Evolutionary conservation across 2,329 filamentous ascomycete genomes (phyloP), one percentile per base, ranked within the genome.

Genomic region (Ophiostoma australiae): DNA sequence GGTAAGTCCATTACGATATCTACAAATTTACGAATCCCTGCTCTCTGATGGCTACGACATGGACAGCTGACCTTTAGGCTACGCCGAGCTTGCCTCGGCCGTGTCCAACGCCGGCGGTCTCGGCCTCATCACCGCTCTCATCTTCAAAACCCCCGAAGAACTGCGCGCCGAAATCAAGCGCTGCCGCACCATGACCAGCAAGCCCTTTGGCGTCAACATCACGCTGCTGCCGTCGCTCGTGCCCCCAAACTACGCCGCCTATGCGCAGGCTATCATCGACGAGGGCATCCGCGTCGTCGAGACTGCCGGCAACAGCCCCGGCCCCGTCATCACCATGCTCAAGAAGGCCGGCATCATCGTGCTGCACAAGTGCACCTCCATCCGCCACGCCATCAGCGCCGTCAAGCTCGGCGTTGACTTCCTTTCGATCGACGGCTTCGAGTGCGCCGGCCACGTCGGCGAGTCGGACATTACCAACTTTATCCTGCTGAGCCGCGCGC

Each of bases 311-410:
- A 80, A 80, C 77, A 90, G 85, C 76, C 95, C 95, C 0, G 95
- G 93, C 0, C 93, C 94, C 3, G 90, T 99, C 74, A 98, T 99
- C 80, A 85, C 87, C 78, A 88, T 90, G 83, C 86, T 99, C 70
- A 99, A 98, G 83, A 86, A 86, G 73, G 91, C 90, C 6, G 89
- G 88, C 71, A 87, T 87, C 77, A 94, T 87, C 71, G 89, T 99
- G 76, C 84, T 99, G 71, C 95, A 99, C 87, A 99, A 99, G 83
- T 98, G 95, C 84, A 99, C 95, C 10, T 96, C 93, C 5, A 97
- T 99, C 81, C 85, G 93, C 70, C 95, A 99, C 79, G 95, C 95
- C 27, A 88, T 93, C 80, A 93, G 91, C 75, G 95, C 95, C 68
- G 86, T 97, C 72, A 97, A 97, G 81, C 89, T 98, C 55, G 95